Percentiles rank a stretch among this genome's conserved stretches.
phyloP scores from a whole-genome alignment of 2,329 filamentous ascomycete species.

The Botrytis hyacinthi region DNA sequence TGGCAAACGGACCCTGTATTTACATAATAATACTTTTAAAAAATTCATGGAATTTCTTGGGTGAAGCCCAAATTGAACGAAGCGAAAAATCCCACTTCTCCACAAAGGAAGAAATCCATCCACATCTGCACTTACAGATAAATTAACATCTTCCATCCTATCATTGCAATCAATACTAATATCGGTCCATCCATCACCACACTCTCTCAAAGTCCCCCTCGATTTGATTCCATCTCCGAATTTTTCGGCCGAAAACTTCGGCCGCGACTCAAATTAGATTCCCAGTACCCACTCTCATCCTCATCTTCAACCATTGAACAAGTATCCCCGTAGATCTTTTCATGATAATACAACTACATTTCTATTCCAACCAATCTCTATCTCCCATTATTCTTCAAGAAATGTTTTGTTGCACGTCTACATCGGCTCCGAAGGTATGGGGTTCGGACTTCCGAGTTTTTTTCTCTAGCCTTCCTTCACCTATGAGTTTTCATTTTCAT shows the following conservation, averaged over 20 bases:
- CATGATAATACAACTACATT: neutral
- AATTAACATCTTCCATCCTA: neutral
- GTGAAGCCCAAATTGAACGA: neutral
- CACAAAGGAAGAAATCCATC: neutral
- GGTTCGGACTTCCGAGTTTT: neutral
- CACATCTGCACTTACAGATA: neutral
- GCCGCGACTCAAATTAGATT: neutral
- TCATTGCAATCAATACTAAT: neutral
- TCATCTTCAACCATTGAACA: neutral
- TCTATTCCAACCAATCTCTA: neutral
- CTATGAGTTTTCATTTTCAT: too few relatives aligned
- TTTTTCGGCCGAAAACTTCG: neutral
- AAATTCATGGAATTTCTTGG: neutral
- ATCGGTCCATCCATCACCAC: too few relatives aligned
- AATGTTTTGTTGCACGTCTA: neutral
- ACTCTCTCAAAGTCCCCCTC: accelerated
- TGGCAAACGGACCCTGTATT: neutral
- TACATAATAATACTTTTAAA: neutral
- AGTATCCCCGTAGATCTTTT: neutral
- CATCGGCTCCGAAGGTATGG: neutral
- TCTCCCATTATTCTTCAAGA: too few relatives aligned
- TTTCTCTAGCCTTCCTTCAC: too few relatives aligned
- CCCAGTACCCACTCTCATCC: neutral
- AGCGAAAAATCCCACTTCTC: neutral
- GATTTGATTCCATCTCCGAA: neutral